Evolutionary conservation across 306 rosid species (phyloP), one percentile per base, ranked within the genome.

Genomic region (Ormosia semicastrata): DNA sequence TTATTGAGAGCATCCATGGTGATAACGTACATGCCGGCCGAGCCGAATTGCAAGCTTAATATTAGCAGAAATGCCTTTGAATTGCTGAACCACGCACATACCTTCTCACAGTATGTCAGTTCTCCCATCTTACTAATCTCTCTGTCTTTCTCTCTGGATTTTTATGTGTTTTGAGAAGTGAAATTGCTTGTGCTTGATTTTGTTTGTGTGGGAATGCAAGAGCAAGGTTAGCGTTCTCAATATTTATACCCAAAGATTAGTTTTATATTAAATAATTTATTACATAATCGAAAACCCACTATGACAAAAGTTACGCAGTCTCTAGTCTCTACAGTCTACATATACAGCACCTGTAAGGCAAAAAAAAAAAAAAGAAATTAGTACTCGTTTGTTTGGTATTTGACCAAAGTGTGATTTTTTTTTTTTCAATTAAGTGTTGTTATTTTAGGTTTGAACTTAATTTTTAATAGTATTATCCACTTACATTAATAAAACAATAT

Each of bases 1-100:
- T 89, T 89, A 66, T 87, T 88, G 32, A 94, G 89, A 3, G 92
- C 90, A 54, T 85, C 90, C 88, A 79, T 90, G 76, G 92, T 90
- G 67, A 94, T 84, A 60, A 94, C 83, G 60, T 91, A 90, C 97
- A 92, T 93, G 8, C 98, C 98, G 0, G 98, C 98, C 1, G 91
- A 92, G 0, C 98, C 98, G 30, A 94, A 93, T 77, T 91, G 95
- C 81, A 92, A 78, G 43, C 92, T 89, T 59, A 91, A 34, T 80
- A 91, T 89, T 14, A 90, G 88, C 83, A 91, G 65, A 84, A 86
- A 90, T 6, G 92, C 85, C 78, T 89, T 91, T 76, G 85, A 41
- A 24, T 80, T 75, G 6, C 46, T 9, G 7, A 86, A 9, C 85
- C 77, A 56, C 0, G 58, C 66, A 10, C 13, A 7, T 1, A 73